These are phyloP conservation scores for Uronychia setigera DNA, from an alignment of 73 alveolate genomes.

Conservation along the genomic window DNA sequence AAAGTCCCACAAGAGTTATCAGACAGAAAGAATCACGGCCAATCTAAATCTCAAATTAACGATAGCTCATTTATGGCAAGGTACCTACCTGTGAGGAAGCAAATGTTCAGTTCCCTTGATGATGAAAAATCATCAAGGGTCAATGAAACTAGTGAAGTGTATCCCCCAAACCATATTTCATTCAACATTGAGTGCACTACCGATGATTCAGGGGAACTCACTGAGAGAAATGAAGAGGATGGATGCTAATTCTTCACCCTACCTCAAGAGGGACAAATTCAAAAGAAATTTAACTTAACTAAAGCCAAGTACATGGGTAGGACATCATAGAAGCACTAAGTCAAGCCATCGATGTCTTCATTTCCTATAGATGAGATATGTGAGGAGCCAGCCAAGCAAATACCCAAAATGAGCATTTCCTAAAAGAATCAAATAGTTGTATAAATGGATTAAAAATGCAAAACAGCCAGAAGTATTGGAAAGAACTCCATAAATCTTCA, in stretches of 20 bases:
- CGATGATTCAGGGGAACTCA: not conserved
- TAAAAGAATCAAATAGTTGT: not conserved
- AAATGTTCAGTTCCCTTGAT: not conserved
- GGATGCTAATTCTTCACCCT: not conserved
- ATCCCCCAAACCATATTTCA: not conserved
- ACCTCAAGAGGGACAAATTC: not conserved
- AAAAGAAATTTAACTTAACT: not conserved
- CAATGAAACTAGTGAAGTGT: not conserved
- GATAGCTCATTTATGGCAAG: not conserved
- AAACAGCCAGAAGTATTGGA: not conserved
- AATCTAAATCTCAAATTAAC: not conserved
- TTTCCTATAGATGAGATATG: not conserved
- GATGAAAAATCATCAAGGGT: too few species aligned
- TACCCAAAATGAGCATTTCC: not conserved
- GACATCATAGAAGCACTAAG: not conserved
- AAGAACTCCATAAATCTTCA: not conserved
- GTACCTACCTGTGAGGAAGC: not conserved
- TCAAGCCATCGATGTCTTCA: not conserved
- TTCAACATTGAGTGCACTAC: not conserved
- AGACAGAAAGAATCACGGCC: not conserved
- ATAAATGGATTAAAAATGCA: not conserved
- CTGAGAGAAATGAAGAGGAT: not conserved
- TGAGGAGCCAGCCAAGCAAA: not conserved
- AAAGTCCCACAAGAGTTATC: too few species aligned
- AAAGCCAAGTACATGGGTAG: not conserved